These are phyloP conservation scores for Fusarium anthophilum DNA, from an alignment of 2,329 filamentous ascomycete genomes.

Conservation along the genomic window DNA sequence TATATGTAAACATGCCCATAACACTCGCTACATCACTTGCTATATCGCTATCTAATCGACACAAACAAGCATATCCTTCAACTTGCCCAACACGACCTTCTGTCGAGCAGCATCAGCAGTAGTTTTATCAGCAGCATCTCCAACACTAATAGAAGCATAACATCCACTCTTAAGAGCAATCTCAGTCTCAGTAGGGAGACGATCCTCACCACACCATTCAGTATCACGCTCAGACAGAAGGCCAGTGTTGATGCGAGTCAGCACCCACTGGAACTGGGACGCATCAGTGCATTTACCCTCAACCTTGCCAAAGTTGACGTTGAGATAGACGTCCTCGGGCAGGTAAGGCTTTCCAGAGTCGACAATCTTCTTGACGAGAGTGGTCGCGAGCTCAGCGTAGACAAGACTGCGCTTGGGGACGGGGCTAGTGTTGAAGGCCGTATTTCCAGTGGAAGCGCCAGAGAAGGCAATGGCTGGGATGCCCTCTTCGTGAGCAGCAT, in stretches of 20 bases:
- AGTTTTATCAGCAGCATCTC: constrained; percentile 67
- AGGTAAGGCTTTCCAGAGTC: constrained; percentile 69
- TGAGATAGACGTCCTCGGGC: constrained; percentile 68
- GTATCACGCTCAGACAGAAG: constrained; percentile 65
- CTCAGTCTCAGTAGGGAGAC: constrained; percentile 67
- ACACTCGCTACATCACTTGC: neutral
- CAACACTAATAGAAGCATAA: constrained; percentile 71
- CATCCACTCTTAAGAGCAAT: constrained; percentile 64
- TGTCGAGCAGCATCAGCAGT: constrained; percentile 53
- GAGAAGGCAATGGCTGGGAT: constrained; percentile 77
- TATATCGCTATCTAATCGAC: neutral
- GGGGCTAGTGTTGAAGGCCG: constrained; percentile 64
- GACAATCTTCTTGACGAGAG: constrained; percentile 65
- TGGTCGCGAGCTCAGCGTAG: constrained; percentile 71
- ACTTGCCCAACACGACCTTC: constrained; percentile 44
- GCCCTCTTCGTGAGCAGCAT: constrained; percentile 62
- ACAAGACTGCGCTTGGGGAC: constrained; percentile 63
- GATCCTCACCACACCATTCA: constrained; percentile 61
- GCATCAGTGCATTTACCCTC: constrained; percentile 59
- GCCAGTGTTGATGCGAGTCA: constrained; percentile 68
- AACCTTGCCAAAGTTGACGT: constrained; percentile 73
- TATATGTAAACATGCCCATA: neutral
- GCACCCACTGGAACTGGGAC: constrained; percentile 69
- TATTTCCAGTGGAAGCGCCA: constrained; percentile 59
- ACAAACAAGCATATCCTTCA: constrained; percentile 46